Conservation (phyloP, 768 basidiomycete genomes). For the Crucibulum laeve region DNA sequence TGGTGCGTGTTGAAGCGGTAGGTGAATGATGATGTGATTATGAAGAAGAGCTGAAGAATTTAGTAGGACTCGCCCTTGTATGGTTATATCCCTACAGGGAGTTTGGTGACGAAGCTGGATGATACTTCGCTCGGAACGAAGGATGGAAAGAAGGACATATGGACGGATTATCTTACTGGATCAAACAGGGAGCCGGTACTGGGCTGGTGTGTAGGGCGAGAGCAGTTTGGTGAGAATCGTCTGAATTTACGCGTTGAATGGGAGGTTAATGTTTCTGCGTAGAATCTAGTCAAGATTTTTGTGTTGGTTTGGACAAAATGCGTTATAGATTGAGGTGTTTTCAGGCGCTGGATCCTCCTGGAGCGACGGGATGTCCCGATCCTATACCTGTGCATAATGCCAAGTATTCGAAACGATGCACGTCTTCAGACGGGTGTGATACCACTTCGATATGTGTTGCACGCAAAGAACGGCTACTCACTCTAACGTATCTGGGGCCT, state of each 20-base stretch:
- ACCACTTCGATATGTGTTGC: constrained; percentile 14
- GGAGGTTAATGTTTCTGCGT: constrained; percentile 16
- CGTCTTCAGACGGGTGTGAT: constrained; percentile 27
- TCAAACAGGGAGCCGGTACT: constrained; percentile 9
- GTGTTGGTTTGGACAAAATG: constrained; percentile 8
- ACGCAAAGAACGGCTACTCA: constrained; percentile 45
- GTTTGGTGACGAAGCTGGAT: constrained; percentile 62
- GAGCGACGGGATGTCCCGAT: constrained; percentile 47
- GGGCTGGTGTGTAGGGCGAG: constrained; percentile 61
- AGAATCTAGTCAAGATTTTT: constrained; percentile 4
- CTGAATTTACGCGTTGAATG: background rate
- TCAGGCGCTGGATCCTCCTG: constrained; percentile 20
- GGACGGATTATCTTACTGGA: constrained; percentile 42
- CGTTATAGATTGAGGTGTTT: constrained; percentile 41
- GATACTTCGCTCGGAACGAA: constrained; percentile 43
- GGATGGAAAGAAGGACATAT: constrained; percentile 26
- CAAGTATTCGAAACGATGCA: constrained; percentile 34
- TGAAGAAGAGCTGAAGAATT: background rate
- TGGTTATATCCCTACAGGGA: constrained; percentile 50
- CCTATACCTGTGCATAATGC: constrained; percentile 43
- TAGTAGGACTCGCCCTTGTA: constrained; percentile 57
- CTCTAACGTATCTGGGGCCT: constrained; percentile 40
- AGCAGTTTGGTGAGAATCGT: constrained; percentile 12
- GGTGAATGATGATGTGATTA: constrained; percentile 16
- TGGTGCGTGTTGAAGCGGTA: constrained; percentile 52